A percentile compares a stretch with the other conserved stretches of the same genome.
Conservation (phyloP, 345 rosid species). For the Ceriops tagal region DNA sequence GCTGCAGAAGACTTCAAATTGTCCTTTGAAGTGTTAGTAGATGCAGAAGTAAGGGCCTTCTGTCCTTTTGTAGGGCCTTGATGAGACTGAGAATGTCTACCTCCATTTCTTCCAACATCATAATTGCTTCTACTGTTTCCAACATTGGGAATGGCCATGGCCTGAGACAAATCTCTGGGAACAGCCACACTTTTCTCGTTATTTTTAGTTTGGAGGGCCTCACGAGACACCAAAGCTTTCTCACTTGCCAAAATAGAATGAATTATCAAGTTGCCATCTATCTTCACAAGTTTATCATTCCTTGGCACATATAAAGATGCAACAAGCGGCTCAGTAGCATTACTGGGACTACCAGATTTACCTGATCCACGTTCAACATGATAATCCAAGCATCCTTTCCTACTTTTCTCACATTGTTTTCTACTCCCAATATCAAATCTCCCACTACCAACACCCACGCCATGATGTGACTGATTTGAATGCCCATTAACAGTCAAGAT, state of each 20-base stretch:
- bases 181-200: conserved; percentile 52
- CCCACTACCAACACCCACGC: conserved; percentile 32
- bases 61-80: conserved; percentile 49
- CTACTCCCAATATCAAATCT: conserved; percentile 22
- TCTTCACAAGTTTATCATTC: conserved; percentile 96
- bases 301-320: conserved; percentile 94
- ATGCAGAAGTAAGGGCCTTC: conserved; percentile 72
- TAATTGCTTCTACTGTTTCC: conserved; percentile 29
- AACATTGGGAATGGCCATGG: conserved; percentile 54
- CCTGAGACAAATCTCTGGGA: conserved; percentile 47
- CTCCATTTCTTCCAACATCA: conserved; percentile 17
- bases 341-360: conserved; percentile 28
- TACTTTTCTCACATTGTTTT: conserved; percentile 35
- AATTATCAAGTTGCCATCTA: conserved; percentile 95
- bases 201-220: conserved; percentile 33
- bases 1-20: conserved; percentile 61
- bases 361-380: conserved; percentile 20
- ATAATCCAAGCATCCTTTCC: conserved; percentile 27
- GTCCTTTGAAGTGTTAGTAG: conserved; percentile 61
- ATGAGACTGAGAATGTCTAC: conserved; percentile 40
- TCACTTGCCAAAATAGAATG: conserved; percentile 91
- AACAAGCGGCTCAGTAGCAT: conserved; percentile 69
- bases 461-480: conserved; percentile 41
- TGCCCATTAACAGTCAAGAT: conserved; percentile 54
- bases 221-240: conserved; percentile 64